Base-by-base conservation (phyloP, 2,329 filamentous ascomycete species). In the Eutypella sp. region DNA sequence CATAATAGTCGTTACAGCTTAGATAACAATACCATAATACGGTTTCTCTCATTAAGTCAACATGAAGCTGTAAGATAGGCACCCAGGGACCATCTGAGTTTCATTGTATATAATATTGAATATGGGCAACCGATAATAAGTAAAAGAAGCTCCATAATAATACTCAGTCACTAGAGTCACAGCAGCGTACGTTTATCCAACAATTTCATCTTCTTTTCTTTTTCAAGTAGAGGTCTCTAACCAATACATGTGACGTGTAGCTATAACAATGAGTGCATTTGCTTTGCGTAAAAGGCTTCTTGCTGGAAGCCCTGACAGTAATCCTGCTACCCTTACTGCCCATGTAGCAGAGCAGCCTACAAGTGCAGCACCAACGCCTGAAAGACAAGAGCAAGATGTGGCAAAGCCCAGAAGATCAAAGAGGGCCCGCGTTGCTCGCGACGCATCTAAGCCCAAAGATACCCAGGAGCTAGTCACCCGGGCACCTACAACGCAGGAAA, bases 201-300 rank as follows among this genome's bases (percentile, higher is more conserved):
- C 15, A 34, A 7, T 16, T 39, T 13, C 36, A 6, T 10, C 3
- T 20, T 8, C n/a, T 22, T 39, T 22, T 39, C 9, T 8, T n/a
- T 15, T 15, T 39, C 19, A 16, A 19, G 11, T 33, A 29, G 25
- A 8, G 2, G 22, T 8, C 11, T 22, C 36, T 39, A 39, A 39
- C 20, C 13, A 39, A n/a, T 10, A n/a, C 23, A 15, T 11, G n/a
- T n/a, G n/a, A n/a, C n/a, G n/a, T n/a, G n/a, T 22, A 39, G 36
- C 36, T 24, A 15, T 41, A 69, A 64, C 59, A 16, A 62, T 71
- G 62, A 74, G 71, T 56, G 72, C 71, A 18, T 72, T 73, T 57
- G 69, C 71, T 19, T 58, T 72, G 29, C 62, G 71, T 3, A 67
- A 67, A 45, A 66, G 60, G 45, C 57, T 72, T 3, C 56, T 69